Base-by-base conservation (phyloP, 2,329 filamentous ascomycete genomes). In the Camillea tinctor region DNA sequence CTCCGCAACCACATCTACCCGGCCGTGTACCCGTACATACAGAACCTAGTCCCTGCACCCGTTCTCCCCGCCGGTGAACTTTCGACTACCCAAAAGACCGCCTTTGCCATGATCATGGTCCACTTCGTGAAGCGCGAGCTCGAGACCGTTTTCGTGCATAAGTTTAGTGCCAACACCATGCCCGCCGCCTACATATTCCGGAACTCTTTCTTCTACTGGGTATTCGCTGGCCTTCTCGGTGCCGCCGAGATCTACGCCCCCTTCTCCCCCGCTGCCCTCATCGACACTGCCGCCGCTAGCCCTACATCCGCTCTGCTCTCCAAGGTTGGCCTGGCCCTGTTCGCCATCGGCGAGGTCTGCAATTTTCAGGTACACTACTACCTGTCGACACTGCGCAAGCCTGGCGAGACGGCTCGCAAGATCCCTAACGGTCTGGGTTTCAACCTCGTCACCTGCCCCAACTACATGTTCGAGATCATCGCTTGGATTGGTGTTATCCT, bases 41-140 rank as follows among this genome's bases (percentile, higher is more conserved):
- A 78, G 61, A 72, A 72, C 65, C 73, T 73, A 65, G 72, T 79
- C 69, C 73, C 75, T 70, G 71, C 79, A 73, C 71, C 63, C 40
- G 58, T 60, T 40, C 40, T 58, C 36, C 13, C 62, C 51, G 58
- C 64, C 36, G 49, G 75, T 78, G 50, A 80, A 81, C 71, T 95
- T 82, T 79, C 84, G 72, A 73, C 79, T 80, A 81, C 85, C 2
- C 95, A 99, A 77, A 85, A 84, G 69, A 81, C 97, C 55, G 84
- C 88, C 55, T 89, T 93, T 73, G 78, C 79, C 62, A 85, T 97
- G 74, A 86, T 97, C 70, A 79, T 88, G 59, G 76, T 90, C 13
- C 95, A 99, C 81, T 99, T 97, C 77, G 67, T 91, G 74, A 99
- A 99, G 84, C 93, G 95, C 72, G 95, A 99, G 80, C 83, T 92